Conservation (phyloP, 2,329 filamentous ascomycete genomes). For the Aureobasidium sp. region DNA sequence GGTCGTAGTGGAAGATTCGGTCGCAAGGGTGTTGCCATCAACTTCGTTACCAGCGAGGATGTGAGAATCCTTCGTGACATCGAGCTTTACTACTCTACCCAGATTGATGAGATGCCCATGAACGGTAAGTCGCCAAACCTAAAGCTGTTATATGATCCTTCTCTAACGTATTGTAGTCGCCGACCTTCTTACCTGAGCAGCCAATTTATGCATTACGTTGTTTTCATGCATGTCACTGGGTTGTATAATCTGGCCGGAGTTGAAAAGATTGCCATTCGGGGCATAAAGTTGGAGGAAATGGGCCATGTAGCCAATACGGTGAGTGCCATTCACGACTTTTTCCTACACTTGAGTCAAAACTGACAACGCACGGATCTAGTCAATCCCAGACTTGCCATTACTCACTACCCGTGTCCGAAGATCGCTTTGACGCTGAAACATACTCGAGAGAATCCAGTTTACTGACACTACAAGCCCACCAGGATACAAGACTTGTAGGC, state of each 20-base stretch:
- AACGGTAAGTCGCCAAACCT: slow-evolving; percentile 40
- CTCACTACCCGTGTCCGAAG: background rate
- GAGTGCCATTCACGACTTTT: background rate
- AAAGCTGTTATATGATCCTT: no score
- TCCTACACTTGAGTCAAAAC: background rate
- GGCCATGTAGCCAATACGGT: slow-evolving; percentile 17
- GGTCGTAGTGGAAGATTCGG: slow-evolving; percentile 92
- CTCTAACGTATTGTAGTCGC: slow-evolving; percentile 19
- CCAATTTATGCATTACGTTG: background rate
- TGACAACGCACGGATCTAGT: background rate
- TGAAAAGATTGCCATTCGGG: background rate
- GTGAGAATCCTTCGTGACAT: slow-evolving; percentile 96
- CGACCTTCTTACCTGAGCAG: slow-evolving; percentile 28
- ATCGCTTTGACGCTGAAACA: background rate
- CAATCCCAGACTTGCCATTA: background rate
- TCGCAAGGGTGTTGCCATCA: slow-evolving; percentile 97
- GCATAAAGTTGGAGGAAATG: slow-evolving; percentile 9
- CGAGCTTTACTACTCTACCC: slow-evolving; percentile 91
- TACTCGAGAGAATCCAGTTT: background rate
- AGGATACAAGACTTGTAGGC: background rate
- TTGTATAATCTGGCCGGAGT: background rate
- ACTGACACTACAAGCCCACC: background rate
- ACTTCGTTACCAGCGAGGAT: slow-evolving; percentile 97
- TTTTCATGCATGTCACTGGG: background rate
- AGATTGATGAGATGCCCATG: slow-evolving; percentile 99